Conservation (phyloP, 2,329 filamentous ascomycete genomes). For the Teratosphaeria zuluensis region DNA sequence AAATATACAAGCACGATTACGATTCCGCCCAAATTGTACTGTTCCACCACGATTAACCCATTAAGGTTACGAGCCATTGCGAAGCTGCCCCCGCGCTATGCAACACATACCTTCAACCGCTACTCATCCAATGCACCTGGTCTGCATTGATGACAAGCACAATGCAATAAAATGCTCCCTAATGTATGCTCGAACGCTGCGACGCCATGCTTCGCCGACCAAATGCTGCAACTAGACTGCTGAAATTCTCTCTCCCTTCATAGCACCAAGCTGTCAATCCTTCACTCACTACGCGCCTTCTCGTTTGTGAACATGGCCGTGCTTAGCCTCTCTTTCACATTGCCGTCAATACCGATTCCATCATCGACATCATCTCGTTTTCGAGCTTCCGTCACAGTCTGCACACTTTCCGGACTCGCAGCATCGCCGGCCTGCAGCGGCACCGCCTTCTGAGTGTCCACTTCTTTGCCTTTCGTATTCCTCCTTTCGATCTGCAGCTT, state of each 20-base stretch:
- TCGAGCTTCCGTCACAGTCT: slow-evolving; percentile 11
- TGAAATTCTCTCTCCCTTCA: not conserved
- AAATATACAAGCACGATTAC: not conserved
- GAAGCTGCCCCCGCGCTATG: not conserved
- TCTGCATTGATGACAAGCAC: not conserved
- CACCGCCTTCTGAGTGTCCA: slow-evolving; percentile 6
- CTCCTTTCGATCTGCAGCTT: slow-evolving; percentile 11
- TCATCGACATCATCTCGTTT: slow-evolving; percentile 3
- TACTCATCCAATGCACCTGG: not conserved
- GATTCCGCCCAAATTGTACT: not conserved
- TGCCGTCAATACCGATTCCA: not conserved
- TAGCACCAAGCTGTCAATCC: not conserved
- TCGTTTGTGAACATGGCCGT: slow-evolving; percentile 34
- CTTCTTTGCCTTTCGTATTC: slow-evolving; percentile 10
- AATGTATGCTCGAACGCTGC: not conserved
- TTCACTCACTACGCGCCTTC: not conserved
- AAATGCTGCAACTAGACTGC: not conserved
- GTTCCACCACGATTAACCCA: not conserved
- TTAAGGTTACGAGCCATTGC: no score
- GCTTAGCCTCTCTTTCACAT: slow-evolving; percentile 4
- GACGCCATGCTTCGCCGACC: not conserved
- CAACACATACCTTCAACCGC: not conserved
- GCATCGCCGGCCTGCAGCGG: slow-evolving; percentile 3
- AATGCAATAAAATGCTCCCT: not conserved
- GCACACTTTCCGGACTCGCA: slow-evolving; percentile 14